Conservation (phyloP, 176 grass and related monocot genomes). For the Triticum turgidum region DNA sequence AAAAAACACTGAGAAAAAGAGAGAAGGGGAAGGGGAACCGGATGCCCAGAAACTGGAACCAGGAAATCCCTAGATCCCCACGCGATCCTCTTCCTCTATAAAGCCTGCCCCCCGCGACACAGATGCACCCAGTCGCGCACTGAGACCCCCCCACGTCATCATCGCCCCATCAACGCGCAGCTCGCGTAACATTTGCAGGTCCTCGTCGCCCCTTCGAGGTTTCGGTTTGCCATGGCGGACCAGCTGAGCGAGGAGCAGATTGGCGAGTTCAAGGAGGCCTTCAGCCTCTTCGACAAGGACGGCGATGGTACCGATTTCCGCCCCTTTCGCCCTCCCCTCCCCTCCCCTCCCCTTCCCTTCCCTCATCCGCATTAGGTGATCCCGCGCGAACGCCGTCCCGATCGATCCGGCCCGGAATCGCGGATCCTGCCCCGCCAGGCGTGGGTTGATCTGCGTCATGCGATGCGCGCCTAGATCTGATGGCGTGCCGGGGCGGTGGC, state of each 20-base stretch:
- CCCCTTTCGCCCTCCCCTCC: not conserved
- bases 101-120: not conserved
- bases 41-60: conserved; percentile 5
- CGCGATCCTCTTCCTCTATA: not conserved
- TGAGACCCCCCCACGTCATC: not conserved
- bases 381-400: not conserved
- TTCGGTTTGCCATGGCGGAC: conserved; percentile 49
- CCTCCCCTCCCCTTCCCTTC: not conserved
- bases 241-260: conserved; percentile 71
- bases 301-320: conserved; percentile 48
- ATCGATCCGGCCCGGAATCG: conserved; percentile 1
- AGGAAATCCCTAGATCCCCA: not conserved
- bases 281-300: conserved; percentile 92
- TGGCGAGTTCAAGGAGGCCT: conserved; percentile 77
- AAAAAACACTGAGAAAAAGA: not conserved
- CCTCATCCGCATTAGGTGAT: not conserved
- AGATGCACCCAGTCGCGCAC: not conserved
- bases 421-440: not conserved
- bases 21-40: not conserved
- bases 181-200: not conserved
- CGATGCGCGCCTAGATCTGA: conserved; percentile 4
- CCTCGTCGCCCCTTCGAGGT: not conserved
- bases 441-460: not conserved
- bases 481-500: not conserved
- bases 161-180: not conserved